Conservation (phyloP, 2,329 filamentous ascomycete species). For the Botrytis byssoidea region DNA sequence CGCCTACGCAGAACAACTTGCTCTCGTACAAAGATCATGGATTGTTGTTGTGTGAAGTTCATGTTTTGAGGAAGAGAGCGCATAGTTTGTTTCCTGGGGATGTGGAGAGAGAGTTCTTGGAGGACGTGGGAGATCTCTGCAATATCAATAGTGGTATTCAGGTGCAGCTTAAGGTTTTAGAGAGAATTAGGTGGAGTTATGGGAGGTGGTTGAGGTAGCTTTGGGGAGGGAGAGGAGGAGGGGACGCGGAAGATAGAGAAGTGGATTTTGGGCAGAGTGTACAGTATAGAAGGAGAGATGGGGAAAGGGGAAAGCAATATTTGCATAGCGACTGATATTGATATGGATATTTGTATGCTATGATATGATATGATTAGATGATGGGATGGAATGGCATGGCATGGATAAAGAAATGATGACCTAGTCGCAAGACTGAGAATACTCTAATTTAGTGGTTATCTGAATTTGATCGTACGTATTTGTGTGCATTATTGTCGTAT, state of each 20-base stretch:
- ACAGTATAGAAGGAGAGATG: conserved; percentile 1
- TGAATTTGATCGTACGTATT: not conserved
- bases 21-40: conserved; percentile 92
- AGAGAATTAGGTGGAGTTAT: conserved; percentile 89
- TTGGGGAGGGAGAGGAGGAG: not conserved
- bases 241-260: too few relatives aligned
- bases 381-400: not conserved
- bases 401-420: not conserved
- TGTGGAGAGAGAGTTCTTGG: conserved; percentile 79
- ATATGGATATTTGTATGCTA: not conserved
- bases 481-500: not conserved
- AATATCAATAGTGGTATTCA: conserved; percentile 76
- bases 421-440: conserved; percentile 1
- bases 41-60: conserved; percentile 83
- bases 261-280: not conserved
- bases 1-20: conserved; percentile 69
- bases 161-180: conserved; percentile 74
- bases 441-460: not conserved
- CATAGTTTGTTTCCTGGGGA: conserved; percentile 67
- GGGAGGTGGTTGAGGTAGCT: conserved; percentile 61
- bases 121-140: conserved; percentile 82
- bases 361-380: conserved; percentile 10
- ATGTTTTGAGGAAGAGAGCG: conserved; percentile 72
- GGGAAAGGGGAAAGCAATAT: not conserved
- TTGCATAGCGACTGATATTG: conserved; percentile 4